Evolutionary conservation across 116 monocot genomes (phyloP), one percentile per base, ranked within the genome.

Genomic region (Iris pallida): DNA sequence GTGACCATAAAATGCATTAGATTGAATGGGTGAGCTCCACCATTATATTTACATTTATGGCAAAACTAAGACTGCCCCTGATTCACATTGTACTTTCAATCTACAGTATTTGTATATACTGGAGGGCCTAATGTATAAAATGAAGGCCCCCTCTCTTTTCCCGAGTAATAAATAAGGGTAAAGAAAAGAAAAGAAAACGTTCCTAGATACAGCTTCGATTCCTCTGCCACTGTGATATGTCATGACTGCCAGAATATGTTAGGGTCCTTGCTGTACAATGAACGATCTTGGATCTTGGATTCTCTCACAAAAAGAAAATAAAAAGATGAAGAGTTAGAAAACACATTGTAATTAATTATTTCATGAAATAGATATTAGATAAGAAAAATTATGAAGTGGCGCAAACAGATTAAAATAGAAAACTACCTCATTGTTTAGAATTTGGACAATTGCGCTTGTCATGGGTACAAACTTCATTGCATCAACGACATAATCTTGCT

Each of bases 201-300:
- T 68, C 57, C 69, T 69, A 63, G 53, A 49, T 49, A 55, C 59
- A 46, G 59, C 4, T 67, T 3, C 20, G 49, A 13, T 53, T 16
- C n/a, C 16, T 41, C 42, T 42, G 55, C n/a, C 16, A 43, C 57
- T 47, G 15, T 41, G 6, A n/a, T 70, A 45, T 77, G 82, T 94
- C 82, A 95, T 45, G 90, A 88, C 47, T 88, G 90, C 94, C 94
- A 95, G 76, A 93, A 99, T 43, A 86, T 12, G 58, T 81, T 82
- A 18, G 83, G 90, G 68, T 99, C 93, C 62, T 88, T 83, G 69
- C 93, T 93, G 69, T 99, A 99, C 86, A 99, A 61, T 41, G 99
- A 82, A 57, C 90, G 99, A 61, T 99, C 99, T 72, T 99, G 99
- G 49, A 99, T 99, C 81, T 99, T n/a, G n/a, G n/a, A n/a, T n/a